phyloP scores from a whole-genome alignment of 2,329 filamentous ascomycete species.

The Thielaviopsis musarum region DNA sequence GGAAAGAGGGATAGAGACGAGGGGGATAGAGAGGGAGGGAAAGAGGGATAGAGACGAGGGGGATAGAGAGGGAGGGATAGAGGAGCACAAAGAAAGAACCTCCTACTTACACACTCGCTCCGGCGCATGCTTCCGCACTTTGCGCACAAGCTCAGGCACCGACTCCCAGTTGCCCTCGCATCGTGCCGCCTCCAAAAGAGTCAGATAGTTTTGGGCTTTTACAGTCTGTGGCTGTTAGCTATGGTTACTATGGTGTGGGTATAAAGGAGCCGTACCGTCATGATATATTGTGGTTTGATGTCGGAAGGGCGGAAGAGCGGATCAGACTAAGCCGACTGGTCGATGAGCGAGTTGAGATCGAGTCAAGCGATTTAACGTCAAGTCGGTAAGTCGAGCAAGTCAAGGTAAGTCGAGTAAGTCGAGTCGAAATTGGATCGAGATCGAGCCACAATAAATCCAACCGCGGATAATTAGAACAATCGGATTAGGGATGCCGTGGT shows the following conservation, averaged over 20 bases:
- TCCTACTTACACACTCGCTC: conserved; percentile 56
- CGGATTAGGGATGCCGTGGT: background rate
- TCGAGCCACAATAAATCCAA: background rate
- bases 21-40: conserved; percentile 13
- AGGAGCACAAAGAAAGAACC: background rate
- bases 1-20: conserved; percentile 5
- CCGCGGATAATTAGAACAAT: background rate
- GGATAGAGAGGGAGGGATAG: background rate
- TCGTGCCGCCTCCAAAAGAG: conserved; percentile 67
- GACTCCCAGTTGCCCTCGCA: conserved; percentile 78
- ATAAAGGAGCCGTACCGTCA: background rate
- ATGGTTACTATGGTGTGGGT: background rate
- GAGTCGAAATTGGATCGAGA: background rate
- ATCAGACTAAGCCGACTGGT: background rate
- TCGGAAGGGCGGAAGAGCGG: background rate
- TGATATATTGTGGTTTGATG: background rate
- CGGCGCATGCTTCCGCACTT: conserved; percentile 86
- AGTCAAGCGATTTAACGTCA: too few species aligned
- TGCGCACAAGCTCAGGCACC: conserved; percentile 76
- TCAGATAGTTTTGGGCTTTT: conserved; percentile 72
- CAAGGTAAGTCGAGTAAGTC: background rate
- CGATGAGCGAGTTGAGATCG: background rate
- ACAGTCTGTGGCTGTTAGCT: conserved; percentile 15
- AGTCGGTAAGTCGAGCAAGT: background rate
- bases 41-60: background rate